Conservation (phyloP, 176 grass and related monocot genomes). For the Echinochloa phyllopogon region DNA sequence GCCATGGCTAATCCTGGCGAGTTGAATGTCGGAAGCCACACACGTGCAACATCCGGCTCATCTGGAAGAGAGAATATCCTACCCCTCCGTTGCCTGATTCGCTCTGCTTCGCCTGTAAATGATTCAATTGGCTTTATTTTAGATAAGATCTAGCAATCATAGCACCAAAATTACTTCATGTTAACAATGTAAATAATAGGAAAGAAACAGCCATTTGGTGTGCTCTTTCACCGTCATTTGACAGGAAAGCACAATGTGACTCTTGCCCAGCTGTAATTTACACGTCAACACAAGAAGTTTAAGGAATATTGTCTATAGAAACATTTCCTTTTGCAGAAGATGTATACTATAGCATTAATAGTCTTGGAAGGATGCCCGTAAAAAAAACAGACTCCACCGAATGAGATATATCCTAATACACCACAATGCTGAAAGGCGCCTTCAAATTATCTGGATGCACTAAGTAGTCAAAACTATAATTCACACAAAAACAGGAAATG, state of each 20-base stretch:
- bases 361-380: not conserved
- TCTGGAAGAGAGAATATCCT: slow-evolving; percentile 76
- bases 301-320: slow-evolving; percentile 4
- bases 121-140: slow-evolving; percentile 37
- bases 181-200: slow-evolving; percentile 22
- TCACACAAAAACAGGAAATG: not conserved
- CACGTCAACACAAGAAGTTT: not conserved
- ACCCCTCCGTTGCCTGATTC: slow-evolving; percentile 71
- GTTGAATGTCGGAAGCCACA: slow-evolving; percentile 79
- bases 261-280: not conserved
- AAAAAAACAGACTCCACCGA: not conserved
- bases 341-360: not conserved
- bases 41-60: slow-evolving; percentile 75
- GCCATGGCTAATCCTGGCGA: slow-evolving; percentile 81
- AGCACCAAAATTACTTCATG: slow-evolving; percentile 9
- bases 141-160: not conserved
- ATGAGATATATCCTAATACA: not conserved
- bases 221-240: not conserved
- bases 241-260: not conserved
- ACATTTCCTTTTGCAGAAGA: not conserved
- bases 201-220: not conserved
- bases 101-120: slow-evolving; percentile 67
- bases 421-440: not conserved
- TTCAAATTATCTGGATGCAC: slow-evolving; percentile 1
- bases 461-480: not conserved